Base-by-base conservation (phyloP, 495 filamentous ascomycete species). In the Niebla homalea region DNA sequence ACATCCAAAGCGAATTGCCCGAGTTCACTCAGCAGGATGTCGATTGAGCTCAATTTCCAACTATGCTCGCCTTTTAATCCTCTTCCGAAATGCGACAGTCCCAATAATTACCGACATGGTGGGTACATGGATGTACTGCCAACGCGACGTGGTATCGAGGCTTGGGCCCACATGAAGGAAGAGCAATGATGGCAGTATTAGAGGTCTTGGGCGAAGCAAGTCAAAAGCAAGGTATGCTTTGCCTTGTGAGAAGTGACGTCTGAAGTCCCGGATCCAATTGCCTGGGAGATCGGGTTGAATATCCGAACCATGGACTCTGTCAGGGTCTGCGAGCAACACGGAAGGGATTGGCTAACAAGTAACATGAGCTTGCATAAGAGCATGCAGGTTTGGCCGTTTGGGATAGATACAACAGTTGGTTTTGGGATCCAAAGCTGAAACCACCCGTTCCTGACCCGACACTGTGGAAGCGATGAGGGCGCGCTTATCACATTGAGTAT, bases 11-110 rank as follows among this genome's bases (percentile, higher is more conserved):
- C 55, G 68, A 77, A 45, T 69, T 87, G 60, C 80, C 80, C 14
- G 76, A 77, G 53, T 87, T 83, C 61, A 74, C 77, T 57, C 78
- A 75, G 19, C 83, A 87, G 65, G 80, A 83, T 49, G 62, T 79
- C 26, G 80, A 81, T 51, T 76, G 75, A 61, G 59, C n/a, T 49
- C 14, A 18, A 21, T 21, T 2, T 20, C 32, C 36, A 14, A 1
- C 38, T 14, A 18, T 20, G 20, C 18, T 42, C 39, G 39, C 39
- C 39, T 42, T 42, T 32, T 32, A 12, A 7, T 32, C 14, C 14
- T 12, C 39, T 15, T 1, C 21, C 18, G 39, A 41, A 14, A 41
- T 19, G n/a, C 39, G 21, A 41, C 18, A 22, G 29, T 12, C 10
- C 29, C 29, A 32, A 12, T 32, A 7, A 7, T 32, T 32, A 7